A percentile compares a stretch with the other conserved stretches of the same genome.
phyloP scores from a whole-genome alignment of 2,329 filamentous ascomycete genomes.

The Diaporthe aspalathi region DNA sequence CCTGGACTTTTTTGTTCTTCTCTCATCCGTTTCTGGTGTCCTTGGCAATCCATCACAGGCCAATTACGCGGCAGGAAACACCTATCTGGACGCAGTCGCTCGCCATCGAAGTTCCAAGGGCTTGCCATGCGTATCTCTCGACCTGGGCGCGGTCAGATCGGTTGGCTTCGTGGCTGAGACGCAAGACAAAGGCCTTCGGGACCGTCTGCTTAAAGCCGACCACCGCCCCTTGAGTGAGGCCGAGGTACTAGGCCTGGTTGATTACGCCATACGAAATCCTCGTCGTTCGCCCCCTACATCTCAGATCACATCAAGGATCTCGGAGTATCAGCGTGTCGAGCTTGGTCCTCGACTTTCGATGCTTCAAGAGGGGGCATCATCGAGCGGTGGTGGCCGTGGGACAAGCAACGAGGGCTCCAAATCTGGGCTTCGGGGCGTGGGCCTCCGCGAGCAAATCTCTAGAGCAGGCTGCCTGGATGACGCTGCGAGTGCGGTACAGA shows the following conservation, averaged over 20 bases:
- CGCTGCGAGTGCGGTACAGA: not conserved
- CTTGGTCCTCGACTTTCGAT: not conserved
- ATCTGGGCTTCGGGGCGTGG: not conserved
- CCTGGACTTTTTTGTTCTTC: constrained; percentile 51
- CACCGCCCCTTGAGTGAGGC: not conserved
- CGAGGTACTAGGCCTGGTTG: not conserved
- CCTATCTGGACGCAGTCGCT: constrained; percentile 50
- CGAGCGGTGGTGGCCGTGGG: not conserved
- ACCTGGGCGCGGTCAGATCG: not conserved
- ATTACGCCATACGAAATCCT: not conserved
- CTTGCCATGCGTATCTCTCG: constrained; percentile 45
- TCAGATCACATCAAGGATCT: not conserved
- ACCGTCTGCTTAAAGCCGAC: not conserved
- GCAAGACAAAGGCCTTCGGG: not conserved
- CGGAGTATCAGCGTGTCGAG: fast-evolving
- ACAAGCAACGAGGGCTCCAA: not conserved
- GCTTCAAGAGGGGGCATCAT: not conserved
- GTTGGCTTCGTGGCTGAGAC: not conserved
- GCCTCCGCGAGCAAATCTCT: not conserved
- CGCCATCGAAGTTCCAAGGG: constrained; percentile 46
- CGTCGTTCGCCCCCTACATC: not conserved
- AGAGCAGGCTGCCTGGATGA: not conserved
- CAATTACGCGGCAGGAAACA: constrained; percentile 52
- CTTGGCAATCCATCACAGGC: constrained; percentile 40
- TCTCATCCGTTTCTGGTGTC: not conserved